These are phyloP conservation scores for Stachybotrys chartarum DNA, from an alignment of 2,329 filamentous ascomycete genomes.

Conservation along the genomic window DNA sequence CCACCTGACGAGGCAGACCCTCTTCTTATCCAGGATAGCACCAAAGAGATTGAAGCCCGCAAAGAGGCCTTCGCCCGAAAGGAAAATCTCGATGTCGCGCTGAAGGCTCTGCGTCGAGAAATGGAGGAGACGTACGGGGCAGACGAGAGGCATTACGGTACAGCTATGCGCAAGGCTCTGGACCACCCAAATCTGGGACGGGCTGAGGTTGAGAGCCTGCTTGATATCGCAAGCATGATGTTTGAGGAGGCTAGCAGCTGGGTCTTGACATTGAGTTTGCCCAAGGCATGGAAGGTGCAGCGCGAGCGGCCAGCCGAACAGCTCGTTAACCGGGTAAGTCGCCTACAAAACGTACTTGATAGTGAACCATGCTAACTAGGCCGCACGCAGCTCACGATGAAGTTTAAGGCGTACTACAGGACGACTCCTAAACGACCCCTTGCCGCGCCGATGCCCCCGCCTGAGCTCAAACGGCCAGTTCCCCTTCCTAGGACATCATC, in stretches of 20 bases:
- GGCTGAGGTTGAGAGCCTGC: constrained; percentile 32
- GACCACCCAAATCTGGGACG: constrained; percentile 31
- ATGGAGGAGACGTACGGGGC: constrained; percentile 34
- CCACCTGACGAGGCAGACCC: constrained; percentile 27
- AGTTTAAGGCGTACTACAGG: constrained; percentile 31
- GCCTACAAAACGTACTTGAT: background rate
- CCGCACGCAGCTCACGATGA: constrained; percentile 22
- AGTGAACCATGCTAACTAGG: constrained; percentile 10
- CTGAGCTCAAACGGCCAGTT: constrained; percentile 19
- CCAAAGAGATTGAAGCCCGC: constrained; percentile 46
- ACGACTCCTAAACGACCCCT: constrained; percentile 23
- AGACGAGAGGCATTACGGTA: constrained; percentile 30
- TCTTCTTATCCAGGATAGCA: constrained; percentile 33
- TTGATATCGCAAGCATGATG: constrained; percentile 39
- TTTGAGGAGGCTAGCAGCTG: constrained; percentile 36
- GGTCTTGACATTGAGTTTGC: constrained; percentile 32
- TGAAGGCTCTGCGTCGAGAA: constrained; percentile 34
- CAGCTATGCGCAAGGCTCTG: constrained; percentile 34
- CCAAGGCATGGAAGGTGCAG: constrained; percentile 30
- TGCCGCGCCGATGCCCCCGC: constrained; percentile 9
- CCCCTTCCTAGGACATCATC: constrained; percentile 23
- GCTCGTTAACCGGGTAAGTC: constrained; percentile 27
- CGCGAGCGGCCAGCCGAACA: constrained; percentile 24
- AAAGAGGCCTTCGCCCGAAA: constrained; percentile 59
- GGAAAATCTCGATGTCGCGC: constrained; percentile 52